Evolutionary conservation across 805 yeast genomes (phyloP).

Genomic region (Teunomyces funiuensis): DNA sequence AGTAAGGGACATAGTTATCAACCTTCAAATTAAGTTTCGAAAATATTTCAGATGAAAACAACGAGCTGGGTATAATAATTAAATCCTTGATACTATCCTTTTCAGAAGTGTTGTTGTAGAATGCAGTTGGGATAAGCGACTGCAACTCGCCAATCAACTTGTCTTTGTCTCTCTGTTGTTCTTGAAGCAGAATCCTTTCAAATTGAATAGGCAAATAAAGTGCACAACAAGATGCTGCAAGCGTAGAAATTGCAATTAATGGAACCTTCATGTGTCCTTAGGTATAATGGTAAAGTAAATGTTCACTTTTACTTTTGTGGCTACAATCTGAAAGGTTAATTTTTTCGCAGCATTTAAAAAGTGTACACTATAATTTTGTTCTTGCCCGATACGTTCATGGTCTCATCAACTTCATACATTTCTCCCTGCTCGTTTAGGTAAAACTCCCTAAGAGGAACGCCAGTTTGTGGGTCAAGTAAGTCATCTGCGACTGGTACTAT

Average conservation of each 20-base stretch:
- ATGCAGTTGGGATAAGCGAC: background rate
- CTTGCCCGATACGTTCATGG: conserved; percentile 19
- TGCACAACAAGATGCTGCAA: background rate
- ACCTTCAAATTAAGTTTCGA: background rate
- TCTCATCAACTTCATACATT: conserved; percentile 23
- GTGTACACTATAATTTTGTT: conserved; percentile 32
- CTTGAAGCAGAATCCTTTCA: background rate
- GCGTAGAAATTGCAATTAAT: background rate
- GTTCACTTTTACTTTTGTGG: conserved; percentile 1
- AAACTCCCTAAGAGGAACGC: conserved; percentile 26
- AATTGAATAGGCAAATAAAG: background rate
- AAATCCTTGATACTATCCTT: conserved; percentile 15
- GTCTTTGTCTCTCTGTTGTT: background rate
- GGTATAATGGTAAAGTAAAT: background rate
- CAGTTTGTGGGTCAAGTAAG: conserved; percentile 9
- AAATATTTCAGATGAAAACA: background rate
- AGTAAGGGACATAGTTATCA: background rate
- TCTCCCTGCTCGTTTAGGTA: conserved; percentile 30
- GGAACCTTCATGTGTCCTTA: background rate
- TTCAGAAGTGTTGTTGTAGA: background rate
- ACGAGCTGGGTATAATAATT: conserved; percentile 21
- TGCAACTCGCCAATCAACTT: background rate
- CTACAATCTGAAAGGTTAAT: background rate
- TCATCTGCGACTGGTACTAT: background rate
- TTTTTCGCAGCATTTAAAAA: conserved; percentile 11